Conservation (phyloP, 805 yeast genomes). For the Kuraishia capsulata region DNA sequence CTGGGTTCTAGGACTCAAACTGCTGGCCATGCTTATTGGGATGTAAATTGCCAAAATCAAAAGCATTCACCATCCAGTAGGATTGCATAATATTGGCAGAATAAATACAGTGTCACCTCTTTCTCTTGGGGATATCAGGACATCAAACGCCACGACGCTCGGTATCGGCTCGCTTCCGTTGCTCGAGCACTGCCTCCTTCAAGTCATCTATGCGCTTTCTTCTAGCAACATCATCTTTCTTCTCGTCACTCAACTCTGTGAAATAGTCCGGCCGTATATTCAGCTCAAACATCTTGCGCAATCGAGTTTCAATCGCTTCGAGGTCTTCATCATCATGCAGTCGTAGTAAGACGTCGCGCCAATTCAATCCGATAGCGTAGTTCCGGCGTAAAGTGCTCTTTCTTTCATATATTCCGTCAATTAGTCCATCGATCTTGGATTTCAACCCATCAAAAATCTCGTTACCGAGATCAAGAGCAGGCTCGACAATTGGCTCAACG, state of each 20-base stretch:
- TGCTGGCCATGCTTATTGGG: no score
- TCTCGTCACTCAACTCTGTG: no score
- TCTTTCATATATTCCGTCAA: neutral
- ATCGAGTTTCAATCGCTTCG: neutral
- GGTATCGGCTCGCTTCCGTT: no score
- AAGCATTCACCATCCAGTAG: no score
- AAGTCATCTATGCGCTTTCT: neutral
- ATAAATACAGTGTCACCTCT: no score
- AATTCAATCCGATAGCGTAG: neutral
- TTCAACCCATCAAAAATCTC: conserved; percentile 7
- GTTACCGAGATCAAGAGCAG: conserved; percentile 10
- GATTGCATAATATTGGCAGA: no score
- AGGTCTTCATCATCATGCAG: neutral
- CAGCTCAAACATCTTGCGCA: neutral
- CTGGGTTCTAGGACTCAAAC: no score
- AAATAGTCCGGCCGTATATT: neutral
- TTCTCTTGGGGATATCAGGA: no score
- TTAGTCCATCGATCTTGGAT: conserved; percentile 6
- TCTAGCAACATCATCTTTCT: neutral
- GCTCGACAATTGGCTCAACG: conserved; percentile 12
- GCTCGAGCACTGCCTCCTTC: neutral
- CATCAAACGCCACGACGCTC: no score
- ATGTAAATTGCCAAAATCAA: no score
- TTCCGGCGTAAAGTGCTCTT: neutral
- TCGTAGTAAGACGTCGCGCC: neutral